Percentiles rank a stretch among this genome's conserved stretches.
Evolutionary conservation across 345 rosid species (phyloP).

Genomic region (Ceriops zippeliana): DNA sequence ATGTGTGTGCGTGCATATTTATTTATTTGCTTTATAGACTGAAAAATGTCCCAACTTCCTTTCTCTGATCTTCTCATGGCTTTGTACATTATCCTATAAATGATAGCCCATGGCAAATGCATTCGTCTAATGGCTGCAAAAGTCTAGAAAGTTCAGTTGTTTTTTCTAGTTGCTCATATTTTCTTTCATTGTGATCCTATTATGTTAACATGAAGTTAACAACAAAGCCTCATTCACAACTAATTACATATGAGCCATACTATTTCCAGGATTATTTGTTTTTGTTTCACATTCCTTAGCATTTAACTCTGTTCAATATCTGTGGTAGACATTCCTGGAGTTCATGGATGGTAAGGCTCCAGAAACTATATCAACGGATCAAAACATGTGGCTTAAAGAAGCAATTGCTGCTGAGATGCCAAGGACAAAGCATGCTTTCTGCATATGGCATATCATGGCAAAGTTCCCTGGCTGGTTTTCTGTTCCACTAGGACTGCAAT

Average conservation of each 20-base stretch:
- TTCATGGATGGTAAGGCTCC: conserved; percentile 63
- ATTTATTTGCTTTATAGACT: no score
- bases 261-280: not conserved
- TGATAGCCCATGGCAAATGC: no score
- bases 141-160: no score
- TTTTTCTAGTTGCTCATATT: not conserved
- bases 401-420: conserved; percentile 48
- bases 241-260: not conserved
- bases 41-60: no score
- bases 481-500: conserved; percentile 41
- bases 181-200: not conserved
- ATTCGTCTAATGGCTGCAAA: no score
- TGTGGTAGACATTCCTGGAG: conserved; percentile 44
- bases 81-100: no score
- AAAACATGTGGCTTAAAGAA: conserved; percentile 57
- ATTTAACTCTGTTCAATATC: conserved; percentile 3
- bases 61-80: no score
- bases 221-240: not conserved
- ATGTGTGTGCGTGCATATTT: no score
- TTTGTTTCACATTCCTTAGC: not conserved
- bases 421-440: conserved; percentile 46
- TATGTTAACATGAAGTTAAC: not conserved
- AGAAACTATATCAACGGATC: conserved; percentile 47
- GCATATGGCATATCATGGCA: conserved; percentile 48
- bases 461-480: conserved; percentile 55